Percentiles rank a stretch among this genome's conserved stretches.
phyloP scores from a whole-genome alignment of 768 basidiomycete species.

The Lactarius hengduanensis region DNA sequence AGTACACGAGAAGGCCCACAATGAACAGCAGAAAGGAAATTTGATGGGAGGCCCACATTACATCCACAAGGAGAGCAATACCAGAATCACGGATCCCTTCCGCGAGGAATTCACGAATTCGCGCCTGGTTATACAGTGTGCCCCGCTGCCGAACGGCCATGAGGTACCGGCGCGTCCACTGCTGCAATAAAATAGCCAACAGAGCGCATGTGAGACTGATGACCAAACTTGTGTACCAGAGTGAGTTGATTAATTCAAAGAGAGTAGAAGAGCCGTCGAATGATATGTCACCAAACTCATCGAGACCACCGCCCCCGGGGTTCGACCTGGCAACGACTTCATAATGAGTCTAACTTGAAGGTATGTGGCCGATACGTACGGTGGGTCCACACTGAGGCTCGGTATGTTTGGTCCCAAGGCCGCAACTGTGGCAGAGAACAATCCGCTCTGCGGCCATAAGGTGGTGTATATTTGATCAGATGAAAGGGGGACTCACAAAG shows the following conservation, averaged over 20 bases:
- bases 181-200: not conserved
- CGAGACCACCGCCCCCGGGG: no score
- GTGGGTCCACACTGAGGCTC: no score
- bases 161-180: not conserved
- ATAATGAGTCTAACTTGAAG: no score
- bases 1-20: not conserved
- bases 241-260: not conserved
- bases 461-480: not conserved
- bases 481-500: not conserved
- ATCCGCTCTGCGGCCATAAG: conserved; percentile 12
- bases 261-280: no score
- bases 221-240: not conserved
- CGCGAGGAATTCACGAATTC: not conserved
- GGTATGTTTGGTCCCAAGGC: no score
- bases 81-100: not conserved
- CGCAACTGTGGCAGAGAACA: conserved; percentile 25
- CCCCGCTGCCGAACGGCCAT: not conserved
- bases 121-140: not conserved
- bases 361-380: no score
- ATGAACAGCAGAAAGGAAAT: not conserved
- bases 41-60: not conserved
- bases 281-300: no score
- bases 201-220: not conserved
- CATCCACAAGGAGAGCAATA: not conserved
- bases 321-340: no score